phyloP scores from a whole-genome alignment of 441 rosid genomes.

The Arabidopsis lyrata region DNA sequence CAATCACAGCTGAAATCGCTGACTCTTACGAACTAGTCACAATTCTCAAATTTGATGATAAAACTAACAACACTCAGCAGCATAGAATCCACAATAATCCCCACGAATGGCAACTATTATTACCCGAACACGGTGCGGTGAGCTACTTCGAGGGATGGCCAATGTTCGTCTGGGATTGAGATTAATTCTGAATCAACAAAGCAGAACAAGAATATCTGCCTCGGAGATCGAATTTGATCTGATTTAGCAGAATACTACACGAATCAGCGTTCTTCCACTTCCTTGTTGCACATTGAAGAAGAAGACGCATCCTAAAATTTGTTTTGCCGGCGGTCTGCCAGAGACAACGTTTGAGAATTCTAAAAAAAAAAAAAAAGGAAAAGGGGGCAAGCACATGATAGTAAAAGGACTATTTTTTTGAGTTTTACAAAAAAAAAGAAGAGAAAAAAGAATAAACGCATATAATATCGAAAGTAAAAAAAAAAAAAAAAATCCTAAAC shows the following conservation, averaged over 20 bases:
- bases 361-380: no score
- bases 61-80: no score
- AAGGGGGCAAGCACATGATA: background rate
- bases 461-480: background rate
- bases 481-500: background rate
- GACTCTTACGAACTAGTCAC: no score
- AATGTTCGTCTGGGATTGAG: no score
- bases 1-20: no score
- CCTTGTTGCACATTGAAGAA: conserved; percentile 25
- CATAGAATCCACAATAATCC: no score
- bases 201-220: conserved; percentile 44
- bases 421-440: background rate
- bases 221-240: conserved; percentile 33
- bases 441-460: background rate
- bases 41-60: no score
- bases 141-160: no score
- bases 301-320: background rate
- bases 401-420: background rate
- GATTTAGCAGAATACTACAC: no score
- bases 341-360: background rate
- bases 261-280: conserved; percentile 20
- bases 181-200: no score
- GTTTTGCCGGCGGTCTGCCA: background rate
- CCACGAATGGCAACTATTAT: no score
- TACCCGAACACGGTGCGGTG: no score